Conservation (phyloP, 805 yeast species). For the Candida ovalis region DNA sequence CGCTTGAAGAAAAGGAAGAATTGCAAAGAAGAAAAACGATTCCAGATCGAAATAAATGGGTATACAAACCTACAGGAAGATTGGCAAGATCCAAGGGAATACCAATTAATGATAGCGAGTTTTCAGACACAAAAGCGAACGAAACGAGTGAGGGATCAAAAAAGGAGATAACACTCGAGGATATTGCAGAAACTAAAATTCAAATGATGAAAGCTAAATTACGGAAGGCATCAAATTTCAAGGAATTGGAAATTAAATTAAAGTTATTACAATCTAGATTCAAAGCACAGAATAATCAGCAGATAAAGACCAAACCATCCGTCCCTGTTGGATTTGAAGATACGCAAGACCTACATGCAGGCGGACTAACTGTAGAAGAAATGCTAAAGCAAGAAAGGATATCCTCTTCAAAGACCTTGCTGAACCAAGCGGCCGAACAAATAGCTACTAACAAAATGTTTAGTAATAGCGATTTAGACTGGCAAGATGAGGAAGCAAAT, state of each 20-base stretch:
- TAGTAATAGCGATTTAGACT: slow-evolving; percentile 35
- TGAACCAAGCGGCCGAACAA: slow-evolving; percentile 26
- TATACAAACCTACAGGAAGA: slow-evolving; percentile 25
- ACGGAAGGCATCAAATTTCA: slow-evolving; percentile 20
- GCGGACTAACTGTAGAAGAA: slow-evolving; percentile 36
- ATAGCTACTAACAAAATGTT: slow-evolving; percentile 37
- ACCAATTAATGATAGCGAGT: background rate
- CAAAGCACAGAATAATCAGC: background rate
- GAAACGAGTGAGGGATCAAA: background rate
- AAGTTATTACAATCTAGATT: slow-evolving; percentile 10
- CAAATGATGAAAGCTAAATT: slow-evolving; percentile 33
- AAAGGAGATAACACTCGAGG: slow-evolving; percentile 2
- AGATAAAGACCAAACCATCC: background rate
- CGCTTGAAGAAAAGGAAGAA: slow-evolving; percentile 32
- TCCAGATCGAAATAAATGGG: slow-evolving; percentile 14
- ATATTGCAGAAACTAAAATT: slow-evolving; percentile 31
- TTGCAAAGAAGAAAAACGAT: slow-evolving; percentile 17
- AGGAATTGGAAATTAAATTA: slow-evolving; percentile 25
- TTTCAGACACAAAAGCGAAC: background rate
- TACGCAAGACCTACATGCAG: slow-evolving; percentile 13
- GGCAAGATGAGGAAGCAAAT: slow-evolving; percentile 39
- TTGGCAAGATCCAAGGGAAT: slow-evolving; percentile 19
- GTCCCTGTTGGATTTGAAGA: background rate
- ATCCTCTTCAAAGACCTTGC: slow-evolving; percentile 8
- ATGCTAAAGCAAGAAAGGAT: slow-evolving; percentile 33